Evolutionary conservation across 2,329 filamentous ascomycete genomes (phyloP).

Genomic region (Talaromyces piceae): DNA sequence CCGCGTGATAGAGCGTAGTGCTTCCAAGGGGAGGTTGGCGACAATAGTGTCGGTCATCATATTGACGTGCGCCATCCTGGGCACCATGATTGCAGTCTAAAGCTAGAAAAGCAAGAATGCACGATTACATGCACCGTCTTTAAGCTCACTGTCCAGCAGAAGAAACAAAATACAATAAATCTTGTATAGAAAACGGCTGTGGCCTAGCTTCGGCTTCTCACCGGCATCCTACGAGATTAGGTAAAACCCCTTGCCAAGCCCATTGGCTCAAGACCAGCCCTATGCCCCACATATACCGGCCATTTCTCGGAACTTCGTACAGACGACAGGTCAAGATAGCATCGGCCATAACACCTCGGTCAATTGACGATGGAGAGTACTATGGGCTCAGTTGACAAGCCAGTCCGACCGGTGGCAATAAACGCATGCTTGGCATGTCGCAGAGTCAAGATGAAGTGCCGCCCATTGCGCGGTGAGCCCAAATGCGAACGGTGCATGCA

Average conservation of each 20-base stretch:
- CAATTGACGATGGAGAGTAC: neutral
- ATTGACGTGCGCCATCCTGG: constrained; percentile 35
- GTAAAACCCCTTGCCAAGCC: neutral
- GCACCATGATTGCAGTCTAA: neutral
- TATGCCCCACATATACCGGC: neutral
- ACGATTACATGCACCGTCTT: neutral
- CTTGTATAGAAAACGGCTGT: neutral
- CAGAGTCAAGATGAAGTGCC: constrained; percentile 35
- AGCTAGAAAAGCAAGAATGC: neutral
- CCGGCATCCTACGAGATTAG: neutral
- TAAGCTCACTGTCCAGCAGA: neutral
- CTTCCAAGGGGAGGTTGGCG: constrained; percentile 36
- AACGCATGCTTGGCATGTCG: constrained; percentile 33
- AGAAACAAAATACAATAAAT: neutral
- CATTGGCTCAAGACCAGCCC: neutral
- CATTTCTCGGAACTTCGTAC: neutral
- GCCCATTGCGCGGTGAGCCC: constrained; percentile 12
- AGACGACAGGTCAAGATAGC: neutral
- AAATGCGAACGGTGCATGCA: constrained; percentile 31
- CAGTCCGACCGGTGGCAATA: neutral
- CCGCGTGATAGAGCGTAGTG: constrained; percentile 32
- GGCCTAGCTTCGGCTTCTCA: neutral
- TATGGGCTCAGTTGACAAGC: neutral
- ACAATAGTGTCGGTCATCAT: constrained; percentile 43
- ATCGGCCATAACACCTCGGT: neutral